phyloP scores from a whole-genome alignment of 176 grass and related monocot genomes.

The Elaeis guineensis region DNA sequence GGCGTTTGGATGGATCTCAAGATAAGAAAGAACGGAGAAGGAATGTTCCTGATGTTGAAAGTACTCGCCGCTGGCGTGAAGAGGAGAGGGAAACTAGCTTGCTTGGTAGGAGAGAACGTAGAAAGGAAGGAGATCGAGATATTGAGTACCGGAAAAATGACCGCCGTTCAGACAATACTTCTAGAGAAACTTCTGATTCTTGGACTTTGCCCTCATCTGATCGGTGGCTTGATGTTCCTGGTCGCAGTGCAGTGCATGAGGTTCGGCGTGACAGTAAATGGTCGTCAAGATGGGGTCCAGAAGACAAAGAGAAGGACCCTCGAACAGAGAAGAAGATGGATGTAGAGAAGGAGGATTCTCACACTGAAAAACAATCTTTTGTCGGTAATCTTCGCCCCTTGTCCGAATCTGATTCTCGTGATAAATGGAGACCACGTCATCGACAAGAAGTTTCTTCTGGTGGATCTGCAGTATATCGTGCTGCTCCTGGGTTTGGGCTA shows the following conservation, averaged over 20 bases:
- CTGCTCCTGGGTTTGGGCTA: constrained; percentile 85
- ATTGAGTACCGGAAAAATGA: constrained; percentile 56
- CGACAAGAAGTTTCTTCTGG: constrained; percentile 58
- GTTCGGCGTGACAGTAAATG: constrained; percentile 67
- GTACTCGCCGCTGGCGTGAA: constrained; percentile 73
- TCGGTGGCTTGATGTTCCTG: constrained; percentile 47
- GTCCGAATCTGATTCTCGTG: constrained; percentile 78
- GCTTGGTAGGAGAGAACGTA: constrained; percentile 68
- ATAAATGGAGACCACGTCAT: constrained; percentile 99
- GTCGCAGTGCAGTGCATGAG: constrained; percentile 43
- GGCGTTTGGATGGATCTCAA: constrained; percentile 45
- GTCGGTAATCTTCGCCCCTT: constrained; percentile 30
- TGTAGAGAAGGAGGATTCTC: constrained; percentile 47
- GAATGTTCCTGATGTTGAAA: constrained; percentile 56
- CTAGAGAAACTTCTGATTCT: constrained; percentile 52
- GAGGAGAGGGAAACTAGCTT: constrained; percentile 93
- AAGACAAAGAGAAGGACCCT: constrained; percentile 83
- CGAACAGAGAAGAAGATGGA: constrained; percentile 65
- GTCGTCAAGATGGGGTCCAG: constrained; percentile 96
- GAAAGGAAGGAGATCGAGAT: constrained; percentile 78
- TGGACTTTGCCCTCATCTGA: constrained; percentile 40
- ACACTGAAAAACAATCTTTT: constrained; percentile 60
- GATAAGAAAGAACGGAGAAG: constrained; percentile 64
- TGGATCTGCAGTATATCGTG: constrained; percentile 47
- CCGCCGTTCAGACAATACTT: constrained; percentile 50